These are phyloP conservation scores for Solanum hybrid DNA, from an alignment of 305 asterid genomes.

Conservation along the genomic window DNA sequence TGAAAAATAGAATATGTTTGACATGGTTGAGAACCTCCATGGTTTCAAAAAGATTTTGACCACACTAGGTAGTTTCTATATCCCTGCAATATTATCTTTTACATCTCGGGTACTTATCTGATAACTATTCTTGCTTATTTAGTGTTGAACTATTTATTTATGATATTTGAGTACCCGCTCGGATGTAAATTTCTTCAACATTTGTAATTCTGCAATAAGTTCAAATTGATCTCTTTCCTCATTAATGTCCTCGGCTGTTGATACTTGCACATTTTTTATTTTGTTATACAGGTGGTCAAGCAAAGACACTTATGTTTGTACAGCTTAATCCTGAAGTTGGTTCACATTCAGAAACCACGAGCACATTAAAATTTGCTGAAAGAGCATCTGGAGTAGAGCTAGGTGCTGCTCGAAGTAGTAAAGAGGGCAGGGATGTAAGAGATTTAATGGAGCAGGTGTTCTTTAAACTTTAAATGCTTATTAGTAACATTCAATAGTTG, in stretches of 20 bases:
- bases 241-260: neutral
- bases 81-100: neutral
- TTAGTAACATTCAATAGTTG: neutral
- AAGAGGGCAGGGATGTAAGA: slow-evolving; percentile 31
- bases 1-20: neutral
- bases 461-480: neutral
- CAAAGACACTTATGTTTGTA: slow-evolving; percentile 38
- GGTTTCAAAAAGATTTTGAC: neutral
- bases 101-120: neutral
- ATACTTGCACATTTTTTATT: neutral
- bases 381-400: slow-evolving; percentile 36
- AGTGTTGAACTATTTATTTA: neutral
- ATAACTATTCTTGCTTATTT: neutral
- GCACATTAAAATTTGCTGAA: slow-evolving; percentile 36
- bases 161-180: neutral
- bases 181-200: neutral
- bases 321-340: slow-evolving; percentile 29
- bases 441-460: slow-evolving; percentile 35
- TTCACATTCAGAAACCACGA: slow-evolving; percentile 24
- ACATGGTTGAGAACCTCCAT: neutral
- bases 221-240: neutral
- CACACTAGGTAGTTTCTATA: neutral
- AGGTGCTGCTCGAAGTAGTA: slow-evolving; percentile 34
- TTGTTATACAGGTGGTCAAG: slow-evolving; percentile 26
- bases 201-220: neutral